A percentile compares a stretch with the other conserved stretches of the same genome.
Conservation (phyloP, 257 asterid genomes). For the Cruciata laevipes region DNA sequence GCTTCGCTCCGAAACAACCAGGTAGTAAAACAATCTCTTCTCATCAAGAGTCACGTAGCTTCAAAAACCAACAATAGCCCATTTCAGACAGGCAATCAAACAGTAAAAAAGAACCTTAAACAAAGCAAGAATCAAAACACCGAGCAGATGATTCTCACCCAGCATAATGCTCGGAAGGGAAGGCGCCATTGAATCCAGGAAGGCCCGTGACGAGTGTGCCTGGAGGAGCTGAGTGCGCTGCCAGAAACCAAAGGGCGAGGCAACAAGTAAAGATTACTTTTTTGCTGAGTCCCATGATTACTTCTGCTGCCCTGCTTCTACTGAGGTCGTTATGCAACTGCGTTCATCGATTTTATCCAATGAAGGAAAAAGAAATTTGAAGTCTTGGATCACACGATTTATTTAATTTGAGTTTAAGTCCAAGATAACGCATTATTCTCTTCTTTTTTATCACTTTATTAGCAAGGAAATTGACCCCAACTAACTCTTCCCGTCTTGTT, state of each 20-base stretch:
- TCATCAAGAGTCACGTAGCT: conserved; percentile 78
- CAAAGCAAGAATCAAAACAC: conserved; percentile 5
- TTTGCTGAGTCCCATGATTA: conserved; percentile 6
- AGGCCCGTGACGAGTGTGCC: conserved; percentile 42
- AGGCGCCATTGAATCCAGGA: conserved; percentile 69
- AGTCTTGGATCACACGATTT: neutral
- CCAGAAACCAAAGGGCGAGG: conserved; percentile 16
- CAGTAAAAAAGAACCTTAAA: neutral
- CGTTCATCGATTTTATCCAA: neutral
- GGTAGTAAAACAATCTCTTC: conserved; percentile 69
- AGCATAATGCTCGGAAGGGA: conserved; percentile 80
- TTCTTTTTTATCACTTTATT: neutral
- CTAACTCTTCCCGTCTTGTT: too few relatives aligned
- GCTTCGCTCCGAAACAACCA: conserved; percentile 70
- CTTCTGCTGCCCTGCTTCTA: neutral
- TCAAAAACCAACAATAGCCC: neutral
- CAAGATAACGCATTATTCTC: too few relatives aligned
- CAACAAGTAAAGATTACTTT: neutral
- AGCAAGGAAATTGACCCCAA: neutral
- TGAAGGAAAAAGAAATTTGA: neutral
- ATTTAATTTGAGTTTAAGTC: neutral
- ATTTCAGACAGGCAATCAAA: neutral
- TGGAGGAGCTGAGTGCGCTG: conserved; percentile 53
- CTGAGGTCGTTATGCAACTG: neutral
- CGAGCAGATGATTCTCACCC: conserved; percentile 40